Base-by-base conservation (phyloP, 306 rosid species). In the Trichosanthes truncata region DNA sequence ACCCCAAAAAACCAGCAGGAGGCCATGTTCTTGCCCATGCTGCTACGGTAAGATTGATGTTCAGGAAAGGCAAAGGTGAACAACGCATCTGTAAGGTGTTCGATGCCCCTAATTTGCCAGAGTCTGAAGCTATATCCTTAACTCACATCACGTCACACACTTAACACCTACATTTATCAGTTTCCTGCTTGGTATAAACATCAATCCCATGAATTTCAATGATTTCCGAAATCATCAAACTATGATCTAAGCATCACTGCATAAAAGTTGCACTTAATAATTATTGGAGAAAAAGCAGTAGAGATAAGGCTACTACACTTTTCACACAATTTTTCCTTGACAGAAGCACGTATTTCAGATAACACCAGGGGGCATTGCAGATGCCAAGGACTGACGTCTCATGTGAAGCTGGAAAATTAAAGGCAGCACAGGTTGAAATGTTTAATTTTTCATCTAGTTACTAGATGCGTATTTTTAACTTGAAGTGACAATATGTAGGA, bases 91-190 rank as follows among this genome's bases (percentile, higher is more conserved):
- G 99, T 89, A 91, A 95, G 87, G 93, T 93, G 82, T 95, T 89
- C 80, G 99, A 95, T 26, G 97, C 97, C 62, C 99, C 99, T 63
- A 92, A 95, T 84, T 86, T 90, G 82, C 96, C 97, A 20, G 99
- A 95, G 87, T 90, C 97, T 21, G 98, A 95, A 95, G 97, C 98
- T 78, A 95, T 91, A 95, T 95, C 99, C 99, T 92, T 91, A 15
- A 26, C 62, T 35, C 48, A 59, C 66, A 56, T 7, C 41, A 25
- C 49, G 18, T 59, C 36, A 15, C 36, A 15, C 49, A 40, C 17
- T 59, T 77, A n/a, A 21, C 46, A 11, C 35, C 14, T 66, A 4
- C 41, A 73, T 43, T 72, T 14, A 13, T n/a, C 14, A 26, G 3
- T 23, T 63, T 72, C 43, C 43, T 51, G 5, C 40, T 46, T 49